Evolutionary conservation across 352 stramenopile species (phyloP), one percentile per base, ranked within the genome.

Genomic region (Phytophthora foliorum): DNA sequence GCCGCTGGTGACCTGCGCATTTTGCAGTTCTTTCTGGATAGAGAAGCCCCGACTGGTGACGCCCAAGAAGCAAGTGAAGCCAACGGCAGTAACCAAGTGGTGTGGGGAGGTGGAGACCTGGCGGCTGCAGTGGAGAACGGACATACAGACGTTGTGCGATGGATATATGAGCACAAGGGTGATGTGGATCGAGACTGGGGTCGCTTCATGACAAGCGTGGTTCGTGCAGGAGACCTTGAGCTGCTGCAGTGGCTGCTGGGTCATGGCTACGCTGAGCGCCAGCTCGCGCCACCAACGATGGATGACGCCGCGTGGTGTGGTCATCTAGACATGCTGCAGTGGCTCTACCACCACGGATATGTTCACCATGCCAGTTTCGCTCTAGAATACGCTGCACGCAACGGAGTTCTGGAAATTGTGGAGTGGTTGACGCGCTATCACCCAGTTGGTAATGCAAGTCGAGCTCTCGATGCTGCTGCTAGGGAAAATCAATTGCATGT

Each of bases 371-470:
- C 52, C 16, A 63, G 57, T 51, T 69, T 71, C 42, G 70, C 73
- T 36, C 44, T 84, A 19, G 74, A 80, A 53, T 36, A 78, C 32
- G 74, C 76, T 34, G 76, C 76, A 38, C 63, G 69, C 22, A 75
- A 75, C 41, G 76, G 76, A 3, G 63, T 72, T 32, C 39, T 84
- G 29, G 73, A 80, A n/a, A 63, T 84, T 41, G 73, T 84, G 7
- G 53, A 77, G 36, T 80, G 72, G 67, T 53, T 78, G 32, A 42
- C 69, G 41, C 66, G 71, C 16, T 68, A 67, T 17, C 61, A 69
- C 25, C 66, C 66, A 36, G 71, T 75, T 11, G 71, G 66, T 21
- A 78, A 78, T 41, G 55, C 66, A n/a, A 78, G 60, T 57, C 71
- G 71, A 48, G 71, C 61, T 21, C 51, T 75, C 6, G 67, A 78